Evolutionary conservation across 768 basidiomycete genomes (phyloP).

Genomic region (Coprinellus micaceus): DNA sequence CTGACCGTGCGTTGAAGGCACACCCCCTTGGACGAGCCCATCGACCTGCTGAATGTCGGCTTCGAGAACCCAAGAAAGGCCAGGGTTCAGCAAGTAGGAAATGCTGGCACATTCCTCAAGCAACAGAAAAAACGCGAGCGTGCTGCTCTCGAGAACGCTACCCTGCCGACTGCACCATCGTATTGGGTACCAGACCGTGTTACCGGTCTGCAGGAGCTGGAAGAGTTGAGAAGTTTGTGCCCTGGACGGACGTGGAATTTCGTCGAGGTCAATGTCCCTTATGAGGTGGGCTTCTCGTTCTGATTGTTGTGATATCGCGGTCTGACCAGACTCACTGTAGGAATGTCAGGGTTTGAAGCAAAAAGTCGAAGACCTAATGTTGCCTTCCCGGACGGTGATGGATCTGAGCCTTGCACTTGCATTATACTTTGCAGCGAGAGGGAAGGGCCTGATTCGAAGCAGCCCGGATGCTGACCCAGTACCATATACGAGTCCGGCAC

Average conservation of each 20-base stretch:
- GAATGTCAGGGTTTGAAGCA: slow-evolving; percentile 60
- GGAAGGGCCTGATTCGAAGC: slow-evolving; percentile 55
- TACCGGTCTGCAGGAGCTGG: slow-evolving; percentile 73
- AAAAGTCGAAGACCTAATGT: slow-evolving; percentile 68
- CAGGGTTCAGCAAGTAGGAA: slow-evolving; percentile 42
- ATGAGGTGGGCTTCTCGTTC: slow-evolving; percentile 43
- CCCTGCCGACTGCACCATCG: slow-evolving; percentile 14
- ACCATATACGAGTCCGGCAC: slow-evolving; percentile 69
- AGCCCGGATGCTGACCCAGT: slow-evolving; percentile 30
- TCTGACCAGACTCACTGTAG: slow-evolving; percentile 30
- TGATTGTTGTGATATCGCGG: not conserved
- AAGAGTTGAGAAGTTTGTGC: slow-evolving; percentile 73
- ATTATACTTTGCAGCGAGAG: slow-evolving; percentile 88
- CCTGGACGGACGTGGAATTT: slow-evolving; percentile 88
- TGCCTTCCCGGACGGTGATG: slow-evolving; percentile 80
- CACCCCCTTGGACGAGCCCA: slow-evolving; percentile 71
- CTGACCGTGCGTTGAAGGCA: slow-evolving; percentile 43
- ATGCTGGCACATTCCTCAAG: slow-evolving; percentile 41
- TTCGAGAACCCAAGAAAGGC: slow-evolving; percentile 93
- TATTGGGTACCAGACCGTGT: slow-evolving; percentile 89
- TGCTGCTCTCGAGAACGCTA: not conserved
- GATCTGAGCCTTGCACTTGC: slow-evolving; percentile 91
- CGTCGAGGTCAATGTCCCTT: slow-evolving; percentile 84
- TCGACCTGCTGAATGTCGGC: slow-evolving; percentile 90
- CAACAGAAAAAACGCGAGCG: slow-evolving; percentile 15